A percentile compares a stretch with the other conserved stretches of the same genome.
These are phyloP conservation scores for Peronospora belbahrii DNA, from an alignment of 352 stramenopile genomes.

Conservation along the genomic window DNA sequence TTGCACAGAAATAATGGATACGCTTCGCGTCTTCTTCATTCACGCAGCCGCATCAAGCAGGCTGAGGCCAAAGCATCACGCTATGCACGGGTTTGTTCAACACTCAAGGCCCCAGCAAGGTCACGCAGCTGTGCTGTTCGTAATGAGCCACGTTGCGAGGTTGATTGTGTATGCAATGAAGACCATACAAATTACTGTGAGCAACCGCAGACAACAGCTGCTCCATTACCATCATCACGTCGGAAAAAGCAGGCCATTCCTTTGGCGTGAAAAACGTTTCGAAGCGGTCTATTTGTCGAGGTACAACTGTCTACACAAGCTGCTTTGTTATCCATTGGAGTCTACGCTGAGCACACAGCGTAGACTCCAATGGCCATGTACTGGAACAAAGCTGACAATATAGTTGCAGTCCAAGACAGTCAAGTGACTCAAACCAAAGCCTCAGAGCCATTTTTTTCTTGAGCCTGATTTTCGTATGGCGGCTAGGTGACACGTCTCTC, in stretches of 20 bases:
- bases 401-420: neutral
- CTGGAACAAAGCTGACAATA: neutral
- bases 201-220: too few relatives aligned
- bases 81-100: constrained; percentile 20
- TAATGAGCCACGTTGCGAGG: neutral
- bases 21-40: constrained; percentile 7
- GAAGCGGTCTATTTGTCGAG: too few relatives aligned
- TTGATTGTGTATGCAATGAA: neutral
- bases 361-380: neutral
- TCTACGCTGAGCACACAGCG: neutral
- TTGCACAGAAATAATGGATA: neutral
- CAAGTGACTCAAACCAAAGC: constrained; percentile 16
- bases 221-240: neutral
- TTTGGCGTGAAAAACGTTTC: too few relatives aligned
- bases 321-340: neutral
- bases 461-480: constrained; percentile 20
- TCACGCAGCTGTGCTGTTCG: constrained; percentile 17
- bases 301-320: too few relatives aligned
- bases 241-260: too few relatives aligned
- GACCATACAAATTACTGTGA: too few relatives aligned
- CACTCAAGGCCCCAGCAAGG: constrained; percentile 9
- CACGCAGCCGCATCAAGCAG: constrained; percentile 17
- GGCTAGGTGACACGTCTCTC: constrained; percentile 6
- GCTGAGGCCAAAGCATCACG: constrained; percentile 1
- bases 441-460: neutral